A percentile compares a stretch with the other conserved stretches of the same genome.
Evolutionary conservation across 148 eudicot species (phyloP).

Genomic region (Chenopodium album): DNA sequence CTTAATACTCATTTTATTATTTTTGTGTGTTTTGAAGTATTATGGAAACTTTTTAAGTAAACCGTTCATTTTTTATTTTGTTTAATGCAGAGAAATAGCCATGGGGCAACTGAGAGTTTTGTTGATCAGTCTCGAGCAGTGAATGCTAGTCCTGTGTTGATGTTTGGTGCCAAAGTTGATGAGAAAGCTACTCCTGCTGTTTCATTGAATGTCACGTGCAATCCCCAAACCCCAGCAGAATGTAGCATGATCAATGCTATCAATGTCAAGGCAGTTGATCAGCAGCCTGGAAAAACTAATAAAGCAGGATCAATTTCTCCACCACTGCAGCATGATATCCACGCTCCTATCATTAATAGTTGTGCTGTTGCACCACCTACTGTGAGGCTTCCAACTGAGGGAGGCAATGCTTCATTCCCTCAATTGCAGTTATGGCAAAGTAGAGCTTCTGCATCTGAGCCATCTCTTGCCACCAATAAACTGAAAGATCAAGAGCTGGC

Average conservation of each 20-base stretch:
- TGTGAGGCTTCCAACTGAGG: slow-evolving; percentile 37
- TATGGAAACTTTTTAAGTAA: not conserved
- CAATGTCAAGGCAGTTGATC: slow-evolving; percentile 42
- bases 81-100: slow-evolving; percentile 46
- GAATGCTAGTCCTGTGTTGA: slow-evolving; percentile 39
- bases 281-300: slow-evolving; percentile 36
- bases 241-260: slow-evolving; percentile 36
- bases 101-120: slow-evolving; percentile 43
- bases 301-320: slow-evolving; percentile 36
- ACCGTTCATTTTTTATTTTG: not conserved
- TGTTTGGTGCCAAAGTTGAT: slow-evolving; percentile 50
- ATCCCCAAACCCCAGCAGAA: slow-evolving; percentile 41
- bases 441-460: slow-evolving; percentile 40
- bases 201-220: slow-evolving; percentile 38
- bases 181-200: slow-evolving; percentile 33
- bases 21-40: not conserved
- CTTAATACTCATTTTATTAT: too few species aligned
- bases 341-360: slow-evolving; percentile 37
- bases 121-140: slow-evolving; percentile 46
- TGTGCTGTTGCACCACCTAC: slow-evolving; percentile 39
- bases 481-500: slow-evolving; percentile 58
- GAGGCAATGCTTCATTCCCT: slow-evolving; percentile 42
- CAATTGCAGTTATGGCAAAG: slow-evolving; percentile 49
- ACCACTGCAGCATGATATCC: slow-evolving; percentile 43
- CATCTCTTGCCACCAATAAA: slow-evolving; percentile 36